These are phyloP conservation scores for Colletotrichum godetiae DNA, from an alignment of 2,329 filamentous ascomycete genomes.

Conservation along the genomic window DNA sequence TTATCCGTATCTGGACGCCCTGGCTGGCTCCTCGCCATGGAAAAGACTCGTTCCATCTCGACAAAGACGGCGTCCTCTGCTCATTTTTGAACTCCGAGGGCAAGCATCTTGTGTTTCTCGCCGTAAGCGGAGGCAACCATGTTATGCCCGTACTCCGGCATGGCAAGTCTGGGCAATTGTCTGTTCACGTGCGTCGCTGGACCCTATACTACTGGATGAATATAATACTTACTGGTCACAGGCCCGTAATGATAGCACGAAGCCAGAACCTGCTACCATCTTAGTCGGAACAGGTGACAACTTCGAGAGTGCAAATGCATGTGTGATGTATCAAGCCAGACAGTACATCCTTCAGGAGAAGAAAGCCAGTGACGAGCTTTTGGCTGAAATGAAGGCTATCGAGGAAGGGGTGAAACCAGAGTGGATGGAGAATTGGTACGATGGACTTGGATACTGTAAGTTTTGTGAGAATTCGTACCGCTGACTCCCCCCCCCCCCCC, in stretches of 20 bases:
- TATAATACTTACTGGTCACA: slow-evolving; percentile 43
- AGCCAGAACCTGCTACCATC: slow-evolving; percentile 67
- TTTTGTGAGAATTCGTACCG: background rate
- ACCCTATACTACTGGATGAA: background rate
- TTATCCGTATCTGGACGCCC: slow-evolving; percentile 82
- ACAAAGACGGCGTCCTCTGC: slow-evolving; percentile 82
- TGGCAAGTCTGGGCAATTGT: slow-evolving; percentile 72
- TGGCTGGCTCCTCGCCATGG: slow-evolving; percentile 95
- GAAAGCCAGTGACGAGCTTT: slow-evolving; percentile 52
- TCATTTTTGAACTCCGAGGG: slow-evolving; percentile 82
- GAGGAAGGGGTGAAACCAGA: slow-evolving; percentile 63
- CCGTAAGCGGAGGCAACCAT: slow-evolving; percentile 79
- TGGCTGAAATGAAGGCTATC: slow-evolving; percentile 58
- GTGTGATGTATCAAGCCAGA: slow-evolving; percentile 89
- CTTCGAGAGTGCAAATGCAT: slow-evolving; percentile 81
- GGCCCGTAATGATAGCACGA: slow-evolving; percentile 74
- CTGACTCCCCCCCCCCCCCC: background rate
- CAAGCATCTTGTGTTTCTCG: slow-evolving; percentile 80
- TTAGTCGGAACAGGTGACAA: slow-evolving; percentile 77
- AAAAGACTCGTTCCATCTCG: slow-evolving; percentile 70
- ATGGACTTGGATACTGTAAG: slow-evolving; percentile 89
- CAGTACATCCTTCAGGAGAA: slow-evolving; percentile 65
- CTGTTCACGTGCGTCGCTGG: slow-evolving; percentile 68
- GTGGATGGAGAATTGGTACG: slow-evolving; percentile 91
- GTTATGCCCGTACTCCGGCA: slow-evolving; percentile 77